These are phyloP conservation scores for Pulveroboletus sp. DNA, from an alignment of 1,284 basidiomycete species.

Conservation along the genomic window DNA sequence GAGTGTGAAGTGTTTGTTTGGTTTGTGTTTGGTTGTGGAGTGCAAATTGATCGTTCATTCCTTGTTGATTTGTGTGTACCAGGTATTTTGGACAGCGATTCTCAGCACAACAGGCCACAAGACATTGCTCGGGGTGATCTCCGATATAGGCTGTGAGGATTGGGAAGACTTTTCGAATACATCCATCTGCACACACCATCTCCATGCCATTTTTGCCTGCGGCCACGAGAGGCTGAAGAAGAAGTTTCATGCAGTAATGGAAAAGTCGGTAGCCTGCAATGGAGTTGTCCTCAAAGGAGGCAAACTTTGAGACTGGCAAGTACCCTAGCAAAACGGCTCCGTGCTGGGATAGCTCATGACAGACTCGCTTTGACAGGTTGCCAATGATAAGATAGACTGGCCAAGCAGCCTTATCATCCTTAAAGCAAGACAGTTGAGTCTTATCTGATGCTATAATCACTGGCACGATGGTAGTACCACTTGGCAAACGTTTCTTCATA, in stretches of 20 bases:
- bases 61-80: rapidly evolving
- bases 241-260: slow-evolving; percentile 22
- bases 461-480: not conserved
- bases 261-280: slow-evolving; percentile 17
- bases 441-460: slow-evolving; percentile 18
- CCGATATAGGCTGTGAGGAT: not conserved
- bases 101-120: slow-evolving; percentile 16
- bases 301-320: slow-evolving; percentile 19
- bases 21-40: not conserved
- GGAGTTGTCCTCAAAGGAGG: not conserved
- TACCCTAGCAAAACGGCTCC: slow-evolving; percentile 19
- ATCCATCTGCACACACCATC: slow-evolving; percentile 22
- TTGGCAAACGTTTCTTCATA: no score
- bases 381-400: slow-evolving; percentile 22
- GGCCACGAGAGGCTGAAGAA: slow-evolving; percentile 8
- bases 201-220: not conserved
- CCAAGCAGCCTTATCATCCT: slow-evolving; percentile 23
- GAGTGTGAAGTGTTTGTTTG: not conserved
- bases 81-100: slow-evolving; percentile 10
- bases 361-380: slow-evolving; percentile 17
- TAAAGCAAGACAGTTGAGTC: slow-evolving; percentile 11
- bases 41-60: not conserved
- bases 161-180: slow-evolving; percentile 12
- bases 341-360: not conserved
- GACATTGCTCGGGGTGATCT: slow-evolving; percentile 8